Conservation (phyloP, 2,329 filamentous ascomycete genomes). For the Colletotrichum cereale region DNA sequence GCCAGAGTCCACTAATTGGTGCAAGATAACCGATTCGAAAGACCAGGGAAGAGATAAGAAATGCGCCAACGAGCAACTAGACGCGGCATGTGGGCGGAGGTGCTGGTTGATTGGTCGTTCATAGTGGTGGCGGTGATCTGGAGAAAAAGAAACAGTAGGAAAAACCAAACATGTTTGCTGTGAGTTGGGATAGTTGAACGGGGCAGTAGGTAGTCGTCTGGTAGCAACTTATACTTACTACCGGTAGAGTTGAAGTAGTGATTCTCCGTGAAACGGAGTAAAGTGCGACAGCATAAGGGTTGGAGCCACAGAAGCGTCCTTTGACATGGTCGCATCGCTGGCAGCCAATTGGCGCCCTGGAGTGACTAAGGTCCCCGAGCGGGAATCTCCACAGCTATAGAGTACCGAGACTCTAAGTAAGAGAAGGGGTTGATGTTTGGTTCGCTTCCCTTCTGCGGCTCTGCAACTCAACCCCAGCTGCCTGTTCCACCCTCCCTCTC, state of each 20-base stretch:
- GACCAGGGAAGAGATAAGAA: slow-evolving; percentile 31
- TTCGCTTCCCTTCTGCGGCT: slow-evolving; percentile 6
- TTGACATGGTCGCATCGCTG: slow-evolving; percentile 26
- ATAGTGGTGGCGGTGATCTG: background rate
- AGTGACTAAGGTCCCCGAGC: slow-evolving; percentile 29
- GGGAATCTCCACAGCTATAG: slow-evolving; percentile 27
- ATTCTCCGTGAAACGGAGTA: background rate
- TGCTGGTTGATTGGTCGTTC: slow-evolving; percentile 5
- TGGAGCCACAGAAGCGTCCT: slow-evolving; percentile 1
- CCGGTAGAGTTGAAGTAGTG: slow-evolving; percentile 11
- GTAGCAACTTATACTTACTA: background rate
- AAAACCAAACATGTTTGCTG: background rate
- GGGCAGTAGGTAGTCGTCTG: background rate
- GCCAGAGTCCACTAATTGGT: slow-evolving; percentile 31
- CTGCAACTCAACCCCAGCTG: slow-evolving; percentile 10
- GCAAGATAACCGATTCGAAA: slow-evolving; percentile 26
- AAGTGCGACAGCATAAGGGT: slow-evolving; percentile 27
- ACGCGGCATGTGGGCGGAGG: slow-evolving; percentile 33
- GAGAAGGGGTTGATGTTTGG: slow-evolving; percentile 6
- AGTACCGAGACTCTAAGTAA: slow-evolving; percentile 22
- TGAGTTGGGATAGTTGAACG: slow-evolving; percentile 5
- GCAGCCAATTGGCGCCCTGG: slow-evolving; percentile 30
- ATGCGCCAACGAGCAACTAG: slow-evolving; percentile 13
- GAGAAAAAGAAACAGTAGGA: background rate
- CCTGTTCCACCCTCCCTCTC: background rate